A percentile compares a stretch with the other conserved stretches of the same genome.
phyloP scores from a whole-genome alignment of 176 grass and related monocot species.

The Zoysia pacifica region DNA sequence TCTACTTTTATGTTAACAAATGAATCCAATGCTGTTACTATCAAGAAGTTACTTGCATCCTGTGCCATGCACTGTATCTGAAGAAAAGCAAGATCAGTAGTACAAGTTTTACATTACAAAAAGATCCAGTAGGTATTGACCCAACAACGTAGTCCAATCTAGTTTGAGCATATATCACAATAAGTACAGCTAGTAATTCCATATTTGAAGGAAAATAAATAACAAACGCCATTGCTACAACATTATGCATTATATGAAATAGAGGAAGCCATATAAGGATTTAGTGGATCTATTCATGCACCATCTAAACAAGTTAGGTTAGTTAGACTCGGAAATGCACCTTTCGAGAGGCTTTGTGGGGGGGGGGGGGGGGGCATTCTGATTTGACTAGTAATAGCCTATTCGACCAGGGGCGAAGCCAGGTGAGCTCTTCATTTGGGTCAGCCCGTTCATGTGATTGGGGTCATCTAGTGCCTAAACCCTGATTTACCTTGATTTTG shows the following conservation, averaged over 20 bases:
- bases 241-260: neutral
- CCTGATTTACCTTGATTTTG: too few relatives aligned
- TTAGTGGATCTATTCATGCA: too few relatives aligned
- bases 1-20: conserved; percentile 31
- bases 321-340: too few relatives aligned
- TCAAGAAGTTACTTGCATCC: conserved; percentile 32
- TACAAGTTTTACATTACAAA: conserved; percentile 22
- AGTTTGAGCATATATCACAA: conserved; percentile 4
- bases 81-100: conserved; percentile 21
- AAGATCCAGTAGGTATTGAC: conserved; percentile 26
- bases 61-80: conserved; percentile 23
- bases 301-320: too few relatives aligned
- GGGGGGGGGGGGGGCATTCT: too few relatives aligned
- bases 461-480: too few relatives aligned
- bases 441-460: too few relatives aligned
- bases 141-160: conserved; percentile 34
- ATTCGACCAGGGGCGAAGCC: too few relatives aligned
- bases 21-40: conserved; percentile 38
- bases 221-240: neutral
- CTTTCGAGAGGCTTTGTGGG: too few relatives aligned
- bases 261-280: too few relatives aligned
- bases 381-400: too few relatives aligned
- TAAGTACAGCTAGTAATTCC: neutral
- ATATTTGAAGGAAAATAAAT: neutral
- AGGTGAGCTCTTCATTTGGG: too few relatives aligned